Conservation (phyloP, 1,284 basidiomycete species). For the Trichosporon sp. region DNA sequence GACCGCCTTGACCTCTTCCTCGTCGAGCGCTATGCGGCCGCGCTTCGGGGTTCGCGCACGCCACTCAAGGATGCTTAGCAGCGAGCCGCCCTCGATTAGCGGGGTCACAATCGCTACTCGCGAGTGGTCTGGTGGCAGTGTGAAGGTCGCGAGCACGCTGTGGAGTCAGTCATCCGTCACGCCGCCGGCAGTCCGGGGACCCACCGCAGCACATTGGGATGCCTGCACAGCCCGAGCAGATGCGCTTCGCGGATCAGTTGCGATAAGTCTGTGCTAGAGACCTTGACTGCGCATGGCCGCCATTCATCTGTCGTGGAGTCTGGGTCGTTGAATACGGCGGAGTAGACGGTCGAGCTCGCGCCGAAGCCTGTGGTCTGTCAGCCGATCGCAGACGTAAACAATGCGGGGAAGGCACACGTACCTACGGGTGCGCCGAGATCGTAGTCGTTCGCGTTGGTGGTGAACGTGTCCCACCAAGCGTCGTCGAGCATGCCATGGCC, state of each 20-base stretch:
- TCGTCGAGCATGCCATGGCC: constrained; percentile 43
- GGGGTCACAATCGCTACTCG: constrained; percentile 52
- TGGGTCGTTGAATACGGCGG: constrained; percentile 39
- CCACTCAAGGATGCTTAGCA: constrained; percentile 49
- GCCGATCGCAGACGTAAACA: constrained; percentile 2
- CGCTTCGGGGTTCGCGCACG: constrained; percentile 28
- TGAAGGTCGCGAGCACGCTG: constrained; percentile 50
- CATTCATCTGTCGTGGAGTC: constrained; percentile 23
- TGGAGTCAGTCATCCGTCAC: constrained; percentile 5
- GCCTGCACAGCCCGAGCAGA: constrained; percentile 45
- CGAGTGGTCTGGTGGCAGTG: constrained; percentile 47
- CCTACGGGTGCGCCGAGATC: constrained; percentile 46
- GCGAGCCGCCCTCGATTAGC: constrained; percentile 46
- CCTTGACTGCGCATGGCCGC: constrained; percentile 47
- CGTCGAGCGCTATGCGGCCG: constrained; percentile 30
- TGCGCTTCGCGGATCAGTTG: constrained; percentile 45
- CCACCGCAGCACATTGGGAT: constrained; percentile 51
- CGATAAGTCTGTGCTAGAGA: constrained; percentile 45
- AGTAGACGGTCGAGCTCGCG: constrained; percentile 49
- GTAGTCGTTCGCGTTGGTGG: constrained; percentile 42
- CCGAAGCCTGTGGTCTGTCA: constrained; percentile 44
- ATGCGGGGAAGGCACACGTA: constrained; percentile 37
- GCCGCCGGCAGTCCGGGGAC: constrained; percentile 22
- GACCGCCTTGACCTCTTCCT: constrained; percentile 52
- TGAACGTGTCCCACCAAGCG: constrained; percentile 42